A percentile compares a stretch with the other conserved stretches of the same genome.
Conservation (phyloP, 2,329 filamentous ascomycete genomes). For the Corniculantispora saksenae region DNA sequence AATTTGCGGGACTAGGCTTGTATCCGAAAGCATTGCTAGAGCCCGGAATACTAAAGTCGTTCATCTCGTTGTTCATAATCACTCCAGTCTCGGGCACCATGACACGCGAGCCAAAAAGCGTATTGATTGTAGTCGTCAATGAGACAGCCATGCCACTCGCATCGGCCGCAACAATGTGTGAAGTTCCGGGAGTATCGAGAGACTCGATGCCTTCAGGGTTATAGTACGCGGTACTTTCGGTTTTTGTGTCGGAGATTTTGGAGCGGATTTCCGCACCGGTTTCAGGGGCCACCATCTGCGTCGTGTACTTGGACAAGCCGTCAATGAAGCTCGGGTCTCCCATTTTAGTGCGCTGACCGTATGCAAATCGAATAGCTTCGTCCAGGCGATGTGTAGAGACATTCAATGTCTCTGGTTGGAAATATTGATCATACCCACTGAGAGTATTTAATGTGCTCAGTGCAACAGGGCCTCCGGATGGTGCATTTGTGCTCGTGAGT, state of each 20-base stretch:
- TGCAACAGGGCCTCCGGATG: slow-evolving; percentile 72
- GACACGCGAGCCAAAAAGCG: slow-evolving; percentile 74
- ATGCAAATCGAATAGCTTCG: slow-evolving; percentile 81
- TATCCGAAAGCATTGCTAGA: slow-evolving; percentile 75
- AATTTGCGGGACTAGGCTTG: slow-evolving; percentile 73
- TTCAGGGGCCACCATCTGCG: slow-evolving; percentile 63
- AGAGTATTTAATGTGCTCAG: slow-evolving; percentile 74
- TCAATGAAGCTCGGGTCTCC: slow-evolving; percentile 74
- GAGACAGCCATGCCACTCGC: slow-evolving; percentile 70
- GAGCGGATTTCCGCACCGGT: slow-evolving; percentile 54
- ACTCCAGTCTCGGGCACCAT: slow-evolving; percentile 81
- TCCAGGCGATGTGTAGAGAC: slow-evolving; percentile 77
- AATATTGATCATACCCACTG: slow-evolving; percentile 68
- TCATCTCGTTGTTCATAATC: slow-evolving; percentile 66
- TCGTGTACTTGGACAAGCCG: slow-evolving; percentile 61
- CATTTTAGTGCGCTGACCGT: slow-evolving; percentile 70
- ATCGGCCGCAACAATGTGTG: slow-evolving; percentile 69
- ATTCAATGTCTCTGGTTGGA: slow-evolving; percentile 51
- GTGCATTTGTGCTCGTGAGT: slow-evolving; percentile 67
- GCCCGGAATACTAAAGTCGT: slow-evolving; percentile 78
- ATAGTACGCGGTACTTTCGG: slow-evolving; percentile 43
- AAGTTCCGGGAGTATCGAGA: slow-evolving; percentile 65
- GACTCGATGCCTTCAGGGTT: slow-evolving; percentile 49
- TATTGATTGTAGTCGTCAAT: slow-evolving; percentile 79
- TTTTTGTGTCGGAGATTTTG: slow-evolving; percentile 44